These are phyloP conservation scores for Trichoderma pleuroti DNA, from an alignment of 2,329 filamentous ascomycete species.

Conservation along the genomic window DNA sequence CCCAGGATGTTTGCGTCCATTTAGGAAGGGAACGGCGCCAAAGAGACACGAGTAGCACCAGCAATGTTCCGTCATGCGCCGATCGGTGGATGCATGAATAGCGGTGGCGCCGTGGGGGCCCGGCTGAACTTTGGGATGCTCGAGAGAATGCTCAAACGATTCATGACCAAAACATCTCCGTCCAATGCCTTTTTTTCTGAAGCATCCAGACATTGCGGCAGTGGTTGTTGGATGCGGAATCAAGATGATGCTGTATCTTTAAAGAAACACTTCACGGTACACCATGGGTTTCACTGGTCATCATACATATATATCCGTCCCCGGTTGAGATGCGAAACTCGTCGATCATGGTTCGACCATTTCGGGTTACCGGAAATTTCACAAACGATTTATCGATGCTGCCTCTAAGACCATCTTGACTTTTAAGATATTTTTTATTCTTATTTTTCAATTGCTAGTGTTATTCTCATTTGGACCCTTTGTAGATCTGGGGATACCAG, in stretches of 20 bases:
- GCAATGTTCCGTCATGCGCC: neutral
- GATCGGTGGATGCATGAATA: neutral
- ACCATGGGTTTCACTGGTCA: neutral
- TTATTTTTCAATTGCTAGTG: neutral
- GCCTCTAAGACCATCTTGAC: neutral
- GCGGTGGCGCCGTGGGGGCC: neutral
- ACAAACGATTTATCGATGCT: neutral
- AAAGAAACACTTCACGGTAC: neutral
- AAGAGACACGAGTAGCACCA: neutral
- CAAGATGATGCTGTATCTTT: neutral
- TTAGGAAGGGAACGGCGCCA: neutral
- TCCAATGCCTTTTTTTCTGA: neutral
- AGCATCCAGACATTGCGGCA: neutral
- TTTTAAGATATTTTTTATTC: neutral
- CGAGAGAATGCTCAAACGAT: neutral
- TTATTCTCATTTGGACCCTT: neutral
- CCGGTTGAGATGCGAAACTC: neutral
- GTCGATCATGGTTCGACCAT: neutral
- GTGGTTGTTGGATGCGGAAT: neutral
- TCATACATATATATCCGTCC: neutral
- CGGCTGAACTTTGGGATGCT: neutral
- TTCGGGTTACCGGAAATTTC: neutral
- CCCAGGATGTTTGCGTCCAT: conserved; percentile 1
- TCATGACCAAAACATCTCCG: neutral
- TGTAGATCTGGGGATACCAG: neutral